These are phyloP conservation scores for Cunninghamia lanceolata DNA, from an alignment of 75 land plant genomes.

Conservation along the genomic window DNA sequence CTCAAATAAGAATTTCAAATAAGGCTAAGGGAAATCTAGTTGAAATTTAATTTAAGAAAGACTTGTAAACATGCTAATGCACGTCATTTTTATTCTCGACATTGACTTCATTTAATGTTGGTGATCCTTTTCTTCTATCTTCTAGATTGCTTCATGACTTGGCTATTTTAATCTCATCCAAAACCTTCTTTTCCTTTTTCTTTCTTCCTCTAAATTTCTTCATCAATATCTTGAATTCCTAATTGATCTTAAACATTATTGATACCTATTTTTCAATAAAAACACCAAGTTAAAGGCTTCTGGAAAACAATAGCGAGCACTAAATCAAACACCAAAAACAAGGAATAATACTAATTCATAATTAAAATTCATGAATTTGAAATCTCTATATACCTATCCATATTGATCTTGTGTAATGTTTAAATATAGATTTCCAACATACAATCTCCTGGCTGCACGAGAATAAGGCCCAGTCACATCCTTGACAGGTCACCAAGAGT, in stretches of 20 bases:
- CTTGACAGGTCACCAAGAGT: constrained; percentile 34
- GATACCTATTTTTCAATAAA: constrained; percentile 55
- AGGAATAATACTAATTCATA: neutral
- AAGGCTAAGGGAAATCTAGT: neutral
- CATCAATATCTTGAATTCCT: constrained; percentile 71
- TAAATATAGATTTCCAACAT: constrained; percentile 95
- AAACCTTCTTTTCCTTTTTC: constrained; percentile 51
- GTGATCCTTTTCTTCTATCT: constrained; percentile 84
- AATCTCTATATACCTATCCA: constrained; percentile 57
- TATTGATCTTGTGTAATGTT: constrained; percentile 85
- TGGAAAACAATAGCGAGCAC: neutral
- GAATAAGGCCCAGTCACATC: constrained; percentile 75
- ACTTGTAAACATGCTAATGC: constrained; percentile 4
- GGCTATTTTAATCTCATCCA: constrained; percentile 64
- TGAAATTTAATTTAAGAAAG: neutral
- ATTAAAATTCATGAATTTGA: constrained; percentile 1
- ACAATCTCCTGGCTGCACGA: constrained; percentile 79
- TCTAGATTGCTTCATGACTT: constrained; percentile 63
- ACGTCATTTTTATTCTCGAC: constrained; percentile 82
- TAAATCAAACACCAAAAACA: neutral
- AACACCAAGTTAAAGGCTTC: constrained; percentile 50
- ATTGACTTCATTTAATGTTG: constrained; percentile 78
- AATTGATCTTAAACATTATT: constrained; percentile 84
- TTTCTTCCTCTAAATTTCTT: constrained; percentile 72
- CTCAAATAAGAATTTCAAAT: neutral